Evolutionary conservation across 176 grass and related monocot species (phyloP).

Genomic region (Oryza longistaminata): DNA sequence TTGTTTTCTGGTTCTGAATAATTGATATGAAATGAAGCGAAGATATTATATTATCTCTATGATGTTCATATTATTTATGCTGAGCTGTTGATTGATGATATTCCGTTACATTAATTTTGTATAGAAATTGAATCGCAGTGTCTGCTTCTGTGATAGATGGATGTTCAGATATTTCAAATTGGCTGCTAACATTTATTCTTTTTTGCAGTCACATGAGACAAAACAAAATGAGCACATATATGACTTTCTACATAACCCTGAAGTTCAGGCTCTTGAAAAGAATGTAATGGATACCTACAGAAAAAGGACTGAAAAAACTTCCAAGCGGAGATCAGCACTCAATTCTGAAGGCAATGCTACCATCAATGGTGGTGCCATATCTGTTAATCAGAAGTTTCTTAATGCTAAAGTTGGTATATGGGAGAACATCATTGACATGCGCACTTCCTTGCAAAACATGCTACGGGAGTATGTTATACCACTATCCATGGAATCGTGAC

Average conservation of each 20-base stretch:
- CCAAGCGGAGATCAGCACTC: neutral
- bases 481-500: conserved; percentile 3
- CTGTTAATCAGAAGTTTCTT: conserved; percentile 39
- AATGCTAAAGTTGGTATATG: conserved; percentile 56
- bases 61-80: conserved; percentile 26
- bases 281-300: neutral
- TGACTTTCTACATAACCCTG: conserved; percentile 42
- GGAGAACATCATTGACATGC: conserved; percentile 81
- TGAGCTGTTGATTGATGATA: neutral
- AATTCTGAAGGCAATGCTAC: conserved; percentile 22
- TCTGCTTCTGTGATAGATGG: neutral
- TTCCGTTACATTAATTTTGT: neutral
- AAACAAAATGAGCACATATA: conserved; percentile 48
- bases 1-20: neutral
- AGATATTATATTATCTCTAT: neutral
- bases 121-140: neutral
- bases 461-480: conserved; percentile 68
- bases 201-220: conserved; percentile 53
- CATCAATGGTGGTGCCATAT: conserved; percentile 11
- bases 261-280: conserved; percentile 35
- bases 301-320: conserved; percentile 29
- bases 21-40: neutral
- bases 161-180: conserved; percentile 29
- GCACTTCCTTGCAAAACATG: conserved; percentile 60
- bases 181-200: conserved; percentile 22